These are phyloP conservation scores for Claviceps spartinae DNA, from an alignment of 2,329 filamentous ascomycete genomes.

Conservation along the genomic window DNA sequence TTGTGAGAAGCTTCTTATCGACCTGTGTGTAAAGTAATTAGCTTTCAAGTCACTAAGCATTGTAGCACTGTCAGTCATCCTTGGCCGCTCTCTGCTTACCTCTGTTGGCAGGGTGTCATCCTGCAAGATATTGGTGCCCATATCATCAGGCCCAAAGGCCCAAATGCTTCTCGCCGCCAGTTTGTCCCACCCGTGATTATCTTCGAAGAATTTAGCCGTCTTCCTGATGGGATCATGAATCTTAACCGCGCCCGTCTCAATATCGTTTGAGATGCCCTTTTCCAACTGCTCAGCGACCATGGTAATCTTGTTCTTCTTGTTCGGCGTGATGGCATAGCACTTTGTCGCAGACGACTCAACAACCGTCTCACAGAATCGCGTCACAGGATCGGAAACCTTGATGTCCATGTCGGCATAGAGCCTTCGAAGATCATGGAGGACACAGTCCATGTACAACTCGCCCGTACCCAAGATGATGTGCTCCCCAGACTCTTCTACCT, in stretches of 20 bases:
- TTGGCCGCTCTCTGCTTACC: constrained; percentile 26
- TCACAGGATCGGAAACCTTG: constrained; percentile 96
- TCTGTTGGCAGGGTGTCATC: constrained; percentile 92
- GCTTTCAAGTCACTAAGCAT: neutral
- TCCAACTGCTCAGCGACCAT: constrained; percentile 96
- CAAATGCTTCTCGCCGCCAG: constrained; percentile 90
- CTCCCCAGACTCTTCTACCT: constrained; percentile 95
- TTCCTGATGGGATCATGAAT: constrained; percentile 88
- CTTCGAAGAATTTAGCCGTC: constrained; percentile 93
- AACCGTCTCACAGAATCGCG: constrained; percentile 93
- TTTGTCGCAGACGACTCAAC: constrained; percentile 95
- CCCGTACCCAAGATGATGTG: constrained; percentile 91
- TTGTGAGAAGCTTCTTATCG: constrained; percentile 78
- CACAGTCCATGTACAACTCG: constrained; percentile 99
- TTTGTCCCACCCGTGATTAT: constrained; percentile 94
- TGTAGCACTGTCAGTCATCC: too few species aligned
- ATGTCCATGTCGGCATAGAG: constrained; percentile 99
- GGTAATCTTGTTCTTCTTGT: constrained; percentile 98
- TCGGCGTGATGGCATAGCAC: constrained; percentile 93
- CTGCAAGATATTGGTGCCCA: constrained; percentile 87
- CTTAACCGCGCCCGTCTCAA: constrained; percentile 77
- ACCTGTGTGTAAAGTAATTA: constrained; percentile 36
- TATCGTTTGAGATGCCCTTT: constrained; percentile 86
- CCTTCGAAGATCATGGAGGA: constrained; percentile 81
- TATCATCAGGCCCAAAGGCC: constrained; percentile 95